A percentile compares a stretch with the other conserved stretches of the same genome.
phyloP scores from a whole-genome alignment of 352 stramenopile genomes.

The Phytophthora quininea region DNA sequence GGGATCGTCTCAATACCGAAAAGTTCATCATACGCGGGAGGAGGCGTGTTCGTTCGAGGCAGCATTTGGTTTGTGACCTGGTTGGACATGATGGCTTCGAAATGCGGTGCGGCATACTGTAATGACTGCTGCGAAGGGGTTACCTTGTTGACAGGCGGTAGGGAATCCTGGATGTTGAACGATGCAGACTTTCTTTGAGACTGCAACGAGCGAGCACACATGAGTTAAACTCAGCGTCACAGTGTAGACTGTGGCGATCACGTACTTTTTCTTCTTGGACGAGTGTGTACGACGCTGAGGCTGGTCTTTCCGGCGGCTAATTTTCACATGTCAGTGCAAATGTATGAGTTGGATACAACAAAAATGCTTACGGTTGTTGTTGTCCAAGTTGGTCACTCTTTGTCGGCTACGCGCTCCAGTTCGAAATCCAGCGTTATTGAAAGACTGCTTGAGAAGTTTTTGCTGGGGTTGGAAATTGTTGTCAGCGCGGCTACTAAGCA shows the following conservation, averaged over 20 bases:
- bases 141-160: conserved; percentile 36
- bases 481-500: conserved; percentile 7
- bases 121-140: conserved; percentile 17
- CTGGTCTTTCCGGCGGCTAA: conserved; percentile 25
- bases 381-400: conserved; percentile 12
- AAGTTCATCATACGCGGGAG: conserved; percentile 63
- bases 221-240: too few relatives aligned
- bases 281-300: conserved; percentile 18
- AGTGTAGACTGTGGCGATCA: conserved; percentile 6
- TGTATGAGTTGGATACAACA: background rate
- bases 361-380: conserved; percentile 25
- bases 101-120: conserved; percentile 27
- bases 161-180: conserved; percentile 17
- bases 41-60: conserved; percentile 41
- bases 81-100: conserved; percentile 15
- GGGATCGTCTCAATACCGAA: conserved; percentile 69
- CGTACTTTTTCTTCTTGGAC: conserved; percentile 30
- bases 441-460: background rate
- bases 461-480: background rate
- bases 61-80: conserved; percentile 12
- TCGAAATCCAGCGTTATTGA: conserved; percentile 6
- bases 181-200: conserved; percentile 7
- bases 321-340: background rate
- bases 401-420: conserved; percentile 2
- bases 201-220: conserved; percentile 1